phyloP scores from a whole-genome alignment of 352 stramenopile genomes.

The Globisporangium megalacanthum region DNA sequence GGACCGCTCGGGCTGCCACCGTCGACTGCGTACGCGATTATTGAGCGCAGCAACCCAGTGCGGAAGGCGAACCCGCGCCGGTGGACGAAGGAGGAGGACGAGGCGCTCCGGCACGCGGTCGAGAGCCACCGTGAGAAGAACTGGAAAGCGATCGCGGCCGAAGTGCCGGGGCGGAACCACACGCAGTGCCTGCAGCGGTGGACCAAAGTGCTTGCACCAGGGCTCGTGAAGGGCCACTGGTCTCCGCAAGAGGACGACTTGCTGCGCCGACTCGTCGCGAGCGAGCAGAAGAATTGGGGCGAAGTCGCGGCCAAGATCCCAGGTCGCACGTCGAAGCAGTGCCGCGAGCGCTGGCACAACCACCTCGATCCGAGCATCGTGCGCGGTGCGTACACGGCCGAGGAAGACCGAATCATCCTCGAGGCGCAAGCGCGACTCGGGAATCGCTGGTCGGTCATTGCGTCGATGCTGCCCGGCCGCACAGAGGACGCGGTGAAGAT shows the following conservation, averaged over 20 bases:
- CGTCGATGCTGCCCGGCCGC: constrained; percentile 77
- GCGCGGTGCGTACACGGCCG: constrained; percentile 80
- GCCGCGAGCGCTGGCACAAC: constrained; percentile 88
- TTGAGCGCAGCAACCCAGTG: constrained; percentile 26
- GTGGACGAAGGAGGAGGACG: constrained; percentile 89
- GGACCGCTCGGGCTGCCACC: constrained; percentile 14
- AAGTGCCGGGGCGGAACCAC: constrained; percentile 86
- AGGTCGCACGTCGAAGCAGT: constrained; percentile 87
- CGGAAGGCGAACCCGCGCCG: constrained; percentile 72
- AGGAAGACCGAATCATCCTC: constrained; percentile 87
- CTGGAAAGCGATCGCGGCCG: constrained; percentile 89
- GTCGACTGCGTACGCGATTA: constrained; percentile 12
- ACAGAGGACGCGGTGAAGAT: constrained; percentile 92
- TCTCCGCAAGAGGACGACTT: constrained; percentile 86
- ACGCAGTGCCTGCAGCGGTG: constrained; percentile 90
- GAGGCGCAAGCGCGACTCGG: constrained; percentile 80
- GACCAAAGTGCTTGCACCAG: constrained; percentile 87
- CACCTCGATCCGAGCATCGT: constrained; percentile 86
- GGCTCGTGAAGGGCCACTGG: constrained; percentile 89
- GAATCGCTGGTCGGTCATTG: constrained; percentile 90
- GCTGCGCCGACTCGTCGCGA: constrained; percentile 64
- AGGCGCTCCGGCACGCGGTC: constrained; percentile 77
- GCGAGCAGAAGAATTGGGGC: constrained; percentile 87
- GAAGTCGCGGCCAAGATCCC: constrained; percentile 83
- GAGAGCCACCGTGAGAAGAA: constrained; percentile 87